Base-by-base conservation (phyloP, 805 yeast species). In the Ogataea pignaliae region DNA sequence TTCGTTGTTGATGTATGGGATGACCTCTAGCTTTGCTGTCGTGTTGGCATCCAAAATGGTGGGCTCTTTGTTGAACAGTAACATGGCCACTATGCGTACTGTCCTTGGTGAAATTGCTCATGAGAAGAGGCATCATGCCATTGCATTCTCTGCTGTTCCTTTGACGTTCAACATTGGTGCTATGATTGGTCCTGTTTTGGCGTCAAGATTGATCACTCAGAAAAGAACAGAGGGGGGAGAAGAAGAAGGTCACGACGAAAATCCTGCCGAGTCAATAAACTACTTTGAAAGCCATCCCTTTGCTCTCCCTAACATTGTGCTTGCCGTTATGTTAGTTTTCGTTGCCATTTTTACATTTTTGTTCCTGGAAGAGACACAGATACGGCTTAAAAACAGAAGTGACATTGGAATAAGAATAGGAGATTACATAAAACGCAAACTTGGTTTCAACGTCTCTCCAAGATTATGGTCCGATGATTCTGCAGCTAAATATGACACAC, bases 71-170 rank as follows among this genome's bases (percentile, higher is more conserved):
- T 61, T 80, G 34, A 81, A 79, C 55, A 85, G 85, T 8, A 81
- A 81, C 53, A 75, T 79, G 11, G 80, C 82, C 0, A 84, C 80
- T 12, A 54, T 81, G 29, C 63, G 86, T 55, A 81, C 86, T 0
- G 61, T 72, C 36, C 68, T 81, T 37, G 87, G 85, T 2, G 88
- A 81, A 54, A 60, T 79, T 16, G 81, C 83, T 8, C 60, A 63
- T 6, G 76, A 80, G 44, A 68, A 78, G 41, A 66, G 66, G 32
- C 85, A 81, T 54, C 85, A 81, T 58, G 81, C 83, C 7, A 43
- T 78, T 10, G 85, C 85, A 1, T 81, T 81, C 54, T 71, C 81
- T 29, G 74, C 79, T 3, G 68, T 81, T 62, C 85, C 87, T 0
- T 58, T 81, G 34, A 62, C 81, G 13, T 81, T 75, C 71, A 81